phyloP scores from a whole-genome alignment of 177 flowering plant species.

The Tripterygium wilfordii region DNA sequence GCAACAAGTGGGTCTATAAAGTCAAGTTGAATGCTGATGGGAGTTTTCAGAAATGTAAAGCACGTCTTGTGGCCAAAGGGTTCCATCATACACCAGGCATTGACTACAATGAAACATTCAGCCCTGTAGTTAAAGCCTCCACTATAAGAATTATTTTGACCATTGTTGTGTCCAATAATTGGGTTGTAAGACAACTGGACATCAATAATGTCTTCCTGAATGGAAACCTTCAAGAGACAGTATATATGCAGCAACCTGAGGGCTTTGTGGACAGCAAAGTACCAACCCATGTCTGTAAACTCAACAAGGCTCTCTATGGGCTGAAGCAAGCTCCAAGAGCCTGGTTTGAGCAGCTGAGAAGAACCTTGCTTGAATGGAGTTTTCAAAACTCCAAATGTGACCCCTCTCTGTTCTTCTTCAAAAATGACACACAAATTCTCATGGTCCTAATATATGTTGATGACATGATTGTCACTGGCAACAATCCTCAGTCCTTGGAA shows the following conservation, averaged over 20 bases:
- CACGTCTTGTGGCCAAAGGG: too few species aligned
- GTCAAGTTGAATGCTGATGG: too few species aligned
- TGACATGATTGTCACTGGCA: not conserved
- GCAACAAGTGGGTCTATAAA: too few species aligned
- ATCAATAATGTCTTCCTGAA: not conserved
- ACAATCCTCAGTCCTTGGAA: not conserved
- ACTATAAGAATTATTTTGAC: not conserved
- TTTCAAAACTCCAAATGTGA: not conserved
- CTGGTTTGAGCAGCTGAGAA: too few species aligned
- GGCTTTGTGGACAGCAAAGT: not conserved
- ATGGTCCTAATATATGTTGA: not conserved
- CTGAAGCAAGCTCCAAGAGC: not conserved
- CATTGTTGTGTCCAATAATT: not conserved
- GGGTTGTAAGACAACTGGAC: not conserved
- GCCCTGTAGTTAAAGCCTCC: too few species aligned
- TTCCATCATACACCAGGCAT: too few species aligned
- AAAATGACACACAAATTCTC: not conserved
- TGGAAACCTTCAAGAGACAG: not conserved
- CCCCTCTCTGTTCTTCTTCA: not conserved
- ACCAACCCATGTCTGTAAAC: too few species aligned
- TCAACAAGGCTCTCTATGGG: not conserved
- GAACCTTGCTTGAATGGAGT: not conserved
- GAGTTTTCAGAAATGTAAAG: too few species aligned
- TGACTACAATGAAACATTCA: slow-evolving; percentile 4
- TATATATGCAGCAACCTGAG: slow-evolving; percentile 2